phyloP scores from a whole-genome alignment of 768 basidiomycete genomes.

The Phylloporus arenicola region DNA sequence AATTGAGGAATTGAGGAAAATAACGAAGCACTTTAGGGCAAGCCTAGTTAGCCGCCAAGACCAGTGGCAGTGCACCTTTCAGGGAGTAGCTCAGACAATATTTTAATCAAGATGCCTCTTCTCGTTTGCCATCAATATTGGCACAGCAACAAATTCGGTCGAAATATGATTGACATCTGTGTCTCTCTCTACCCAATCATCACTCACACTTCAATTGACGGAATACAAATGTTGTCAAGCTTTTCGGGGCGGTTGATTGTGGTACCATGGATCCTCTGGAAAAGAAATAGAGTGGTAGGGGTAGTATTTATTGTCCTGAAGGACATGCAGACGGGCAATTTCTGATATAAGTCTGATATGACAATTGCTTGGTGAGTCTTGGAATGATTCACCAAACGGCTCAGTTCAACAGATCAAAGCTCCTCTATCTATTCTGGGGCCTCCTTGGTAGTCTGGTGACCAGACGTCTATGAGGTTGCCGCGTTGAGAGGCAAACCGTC shows the following conservation, averaged over 20 bases:
- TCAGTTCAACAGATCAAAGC: too few species aligned
- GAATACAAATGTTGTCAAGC: slow-evolving; percentile 34
- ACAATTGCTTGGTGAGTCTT: slow-evolving; percentile 33
- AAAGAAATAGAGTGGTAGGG: slow-evolving; percentile 32
- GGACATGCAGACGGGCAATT: slow-evolving; percentile 8
- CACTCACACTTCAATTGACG: slow-evolving; percentile 7
- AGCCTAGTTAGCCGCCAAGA: too few species aligned
- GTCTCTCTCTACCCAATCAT: background rate
- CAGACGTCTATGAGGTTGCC: too few species aligned
- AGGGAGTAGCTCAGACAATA: slow-evolving; percentile 1
- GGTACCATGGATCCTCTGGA: slow-evolving; percentile 9
- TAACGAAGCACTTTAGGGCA: too few species aligned
- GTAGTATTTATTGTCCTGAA: slow-evolving; percentile 22
- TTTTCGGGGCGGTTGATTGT: slow-evolving; percentile 24
- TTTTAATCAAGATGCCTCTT: slow-evolving; percentile 2
- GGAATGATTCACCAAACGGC: too few species aligned
- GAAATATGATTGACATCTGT: too few species aligned
- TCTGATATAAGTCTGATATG: slow-evolving; percentile 27
- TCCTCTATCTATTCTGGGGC: too few species aligned
- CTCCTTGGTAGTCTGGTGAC: too few species aligned
- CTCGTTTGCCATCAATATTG: slow-evolving; percentile 18
- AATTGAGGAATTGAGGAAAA: too few species aligned
- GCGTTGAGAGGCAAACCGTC: too few species aligned
- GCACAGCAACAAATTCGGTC: too few species aligned
- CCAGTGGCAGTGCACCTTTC: too few species aligned